Percentiles rank a stretch among this genome's conserved stretches.
These are phyloP conservation scores for Ramaria sp. DNA, from an alignment of 768 basidiomycete genomes.

Conservation along the genomic window DNA sequence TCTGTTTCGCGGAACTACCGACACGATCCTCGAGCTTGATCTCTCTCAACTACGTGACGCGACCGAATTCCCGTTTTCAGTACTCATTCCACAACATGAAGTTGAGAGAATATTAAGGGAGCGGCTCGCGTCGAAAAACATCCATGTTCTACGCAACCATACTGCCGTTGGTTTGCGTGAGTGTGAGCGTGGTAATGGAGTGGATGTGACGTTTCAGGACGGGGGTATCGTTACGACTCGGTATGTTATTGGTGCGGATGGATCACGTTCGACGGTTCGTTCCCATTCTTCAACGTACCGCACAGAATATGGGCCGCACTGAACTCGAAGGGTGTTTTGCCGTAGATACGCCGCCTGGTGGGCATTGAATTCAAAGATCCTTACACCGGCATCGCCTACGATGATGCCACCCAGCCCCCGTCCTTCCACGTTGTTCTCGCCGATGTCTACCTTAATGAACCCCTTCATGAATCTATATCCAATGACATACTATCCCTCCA, in stretches of 20 bases:
- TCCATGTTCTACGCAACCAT: conserved; percentile 26
- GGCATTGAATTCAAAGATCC: conserved; percentile 37
- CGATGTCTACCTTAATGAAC: conserved; percentile 29
- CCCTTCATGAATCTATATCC: conserved; percentile 17
- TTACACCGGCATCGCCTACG: conserved; percentile 16
- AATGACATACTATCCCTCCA: conserved; percentile 19
- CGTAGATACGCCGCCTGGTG: conserved; percentile 30
- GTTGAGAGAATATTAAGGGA: conserved; percentile 33
- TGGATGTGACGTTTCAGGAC: conserved; percentile 36
- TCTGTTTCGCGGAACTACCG: conserved; percentile 4
- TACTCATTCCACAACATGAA: conserved; percentile 32
- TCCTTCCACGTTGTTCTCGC: conserved; percentile 31
- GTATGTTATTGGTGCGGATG: conserved; percentile 43
- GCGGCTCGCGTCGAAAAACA: conserved; percentile 21
- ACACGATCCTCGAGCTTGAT: conserved; percentile 16
- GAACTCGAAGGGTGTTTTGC: neutral
- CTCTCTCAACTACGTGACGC: conserved; percentile 26
- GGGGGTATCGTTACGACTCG: conserved; percentile 32
- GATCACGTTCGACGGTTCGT: conserved; percentile 33
- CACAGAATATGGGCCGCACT: neutral
- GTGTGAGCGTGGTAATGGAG: conserved; percentile 1
- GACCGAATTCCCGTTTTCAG: conserved; percentile 33
- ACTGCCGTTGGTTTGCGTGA: conserved; percentile 28
- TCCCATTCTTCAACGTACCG: neutral
- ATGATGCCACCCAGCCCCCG: conserved; percentile 19